phyloP scores from a whole-genome alignment of 2,329 filamentous ascomycete genomes.

The Nannizziopsis barbatae region DNA sequence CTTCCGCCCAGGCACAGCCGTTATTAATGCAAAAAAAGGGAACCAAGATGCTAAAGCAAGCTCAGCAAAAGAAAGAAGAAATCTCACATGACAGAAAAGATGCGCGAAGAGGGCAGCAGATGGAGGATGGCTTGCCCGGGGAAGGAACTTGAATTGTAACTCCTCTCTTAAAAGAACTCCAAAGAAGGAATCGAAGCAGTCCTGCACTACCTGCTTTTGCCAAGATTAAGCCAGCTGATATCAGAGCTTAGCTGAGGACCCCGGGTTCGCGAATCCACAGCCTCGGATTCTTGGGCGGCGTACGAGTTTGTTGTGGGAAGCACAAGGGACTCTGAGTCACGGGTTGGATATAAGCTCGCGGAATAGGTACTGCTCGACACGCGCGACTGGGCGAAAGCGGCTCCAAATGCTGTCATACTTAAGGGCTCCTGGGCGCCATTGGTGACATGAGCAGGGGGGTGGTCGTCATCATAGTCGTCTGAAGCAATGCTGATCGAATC shows the following conservation, averaged over 20 bases:
- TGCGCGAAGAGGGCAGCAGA: too few relatives aligned
- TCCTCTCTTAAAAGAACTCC: not conserved
- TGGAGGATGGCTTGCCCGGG: not conserved
- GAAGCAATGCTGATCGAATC: slow-evolving; percentile 31
- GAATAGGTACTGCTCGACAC: slow-evolving; percentile 35
- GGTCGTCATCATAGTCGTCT: slow-evolving; percentile 27
- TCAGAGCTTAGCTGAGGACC: slow-evolving; percentile 27
- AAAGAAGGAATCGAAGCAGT: not conserved
- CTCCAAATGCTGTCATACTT: slow-evolving; percentile 15
- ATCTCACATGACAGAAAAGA: too few relatives aligned
- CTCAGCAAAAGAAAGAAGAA: too few relatives aligned
- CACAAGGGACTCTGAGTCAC: slow-evolving; percentile 16
- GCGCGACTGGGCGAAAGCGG: slow-evolving; percentile 22
- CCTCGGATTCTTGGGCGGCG: slow-evolving; percentile 2
- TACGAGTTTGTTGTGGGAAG: slow-evolving; percentile 13
- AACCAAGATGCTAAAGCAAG: too few relatives aligned
- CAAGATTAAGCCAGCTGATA: slow-evolving; percentile 37
- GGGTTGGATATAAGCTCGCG: slow-evolving; percentile 27
- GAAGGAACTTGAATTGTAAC: too few relatives aligned
- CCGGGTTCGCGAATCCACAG: not conserved
- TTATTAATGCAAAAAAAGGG: too few relatives aligned
- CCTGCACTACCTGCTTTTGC: slow-evolving; percentile 6
- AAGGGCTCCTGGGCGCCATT: not conserved
- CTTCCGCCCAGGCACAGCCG: too few relatives aligned
- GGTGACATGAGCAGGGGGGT: slow-evolving; percentile 6